These are phyloP conservation scores for Talaromyces rugulosus DNA, from an alignment of 2,329 filamentous ascomycete species.

Conservation along the genomic window DNA sequence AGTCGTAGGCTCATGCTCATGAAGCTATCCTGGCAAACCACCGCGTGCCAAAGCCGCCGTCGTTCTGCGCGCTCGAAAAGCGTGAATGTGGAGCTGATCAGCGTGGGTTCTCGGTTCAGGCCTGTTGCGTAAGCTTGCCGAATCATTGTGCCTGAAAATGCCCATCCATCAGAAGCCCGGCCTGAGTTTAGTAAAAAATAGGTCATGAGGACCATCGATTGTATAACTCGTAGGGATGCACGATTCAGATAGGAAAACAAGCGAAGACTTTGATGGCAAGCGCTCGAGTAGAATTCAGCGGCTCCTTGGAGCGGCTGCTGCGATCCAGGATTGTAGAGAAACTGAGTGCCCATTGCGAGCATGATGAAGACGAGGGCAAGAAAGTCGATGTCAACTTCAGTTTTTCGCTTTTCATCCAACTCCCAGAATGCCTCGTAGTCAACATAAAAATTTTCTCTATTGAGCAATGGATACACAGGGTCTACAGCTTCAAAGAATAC, in stretches of 20 bases:
- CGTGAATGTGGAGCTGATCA: constrained; percentile 9
- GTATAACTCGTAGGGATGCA: constrained; percentile 10
- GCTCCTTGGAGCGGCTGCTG: background rate
- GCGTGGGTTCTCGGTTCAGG: constrained; percentile 11
- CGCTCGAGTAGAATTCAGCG: constrained; percentile 15
- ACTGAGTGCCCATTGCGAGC: constrained; percentile 14
- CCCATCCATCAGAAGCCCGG: constrained; percentile 13
- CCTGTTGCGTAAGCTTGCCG: constrained; percentile 12
- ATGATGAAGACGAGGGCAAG: constrained; percentile 14
- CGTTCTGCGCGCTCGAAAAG: constrained; percentile 8
- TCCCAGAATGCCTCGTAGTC: constrained; percentile 14
- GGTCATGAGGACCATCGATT: constrained; percentile 14
- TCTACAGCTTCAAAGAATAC: constrained; percentile 13
- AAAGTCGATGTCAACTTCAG: constrained; percentile 10
- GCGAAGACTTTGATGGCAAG: constrained; percentile 12
- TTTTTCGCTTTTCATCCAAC: constrained; percentile 2
- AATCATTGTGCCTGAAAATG: constrained; percentile 11
- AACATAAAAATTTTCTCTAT: constrained; percentile 8
- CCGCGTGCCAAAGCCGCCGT: constrained; percentile 10
- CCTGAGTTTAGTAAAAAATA: constrained; percentile 13
- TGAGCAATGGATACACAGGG: constrained; percentile 12
- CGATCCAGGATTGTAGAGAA: constrained; percentile 4
- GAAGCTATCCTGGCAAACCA: constrained; percentile 14
- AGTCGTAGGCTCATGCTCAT: constrained; percentile 14
- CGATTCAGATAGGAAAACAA: constrained; percentile 13